Base-by-base conservation (phyloP, 192 early-diverging fungal species). In the Entrophospora sp. region DNA sequence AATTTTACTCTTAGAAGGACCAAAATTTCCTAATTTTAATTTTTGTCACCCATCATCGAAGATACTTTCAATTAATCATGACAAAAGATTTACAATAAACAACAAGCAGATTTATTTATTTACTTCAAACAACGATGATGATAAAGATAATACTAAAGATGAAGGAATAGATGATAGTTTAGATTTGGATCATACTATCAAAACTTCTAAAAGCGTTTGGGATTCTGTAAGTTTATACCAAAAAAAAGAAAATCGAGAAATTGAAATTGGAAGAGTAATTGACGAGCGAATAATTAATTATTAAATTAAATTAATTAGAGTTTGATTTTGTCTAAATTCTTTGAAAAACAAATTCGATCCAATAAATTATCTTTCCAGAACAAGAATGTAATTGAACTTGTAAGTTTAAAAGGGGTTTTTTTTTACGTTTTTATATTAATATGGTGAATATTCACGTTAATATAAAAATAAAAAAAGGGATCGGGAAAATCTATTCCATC, bases 151-250 rank as follows among this genome's bases (percentile, higher is more conserved):
- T 25, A n/a, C n/a, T n/a, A n/a, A n/a, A n/a, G n/a, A n/a, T n/a
- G n/a, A n/a, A n/a, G n/a, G n/a, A n/a, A n/a, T n/a, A n/a, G n/a
- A n/a, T n/a, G n/a, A n/a, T n/a, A n/a, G n/a, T n/a, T n/a, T n/a
- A n/a, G n/a, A n/a, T n/a, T n/a, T n/a, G n/a, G 63, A 64, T 37
- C 63, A 64, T 27, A 52, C 63, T n/a, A 37, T 64, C 9, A n/a
- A 28, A n/a, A 64, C 63, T 25, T 16, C 63, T 24, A 8, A 35
- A 14, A 64, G 35, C 16, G 31, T 64, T 31, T 64, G 63, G 63
- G 63, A 64, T 64, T 31, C 45, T 25, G 63, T 64, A 64, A 24
- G 16, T 64, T 22, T 31, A n/a, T 31, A 28, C 14, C 0, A n/a
- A n/a, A n/a, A n/a, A n/a, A n/a, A n/a, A n/a, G n/a, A n/a, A n/a